Percentiles rank a stretch among this genome's conserved stretches.
These are phyloP conservation scores for Leptographium galeiforme DNA, from an alignment of 2,329 filamentous ascomycete species.

Conservation along the genomic window DNA sequence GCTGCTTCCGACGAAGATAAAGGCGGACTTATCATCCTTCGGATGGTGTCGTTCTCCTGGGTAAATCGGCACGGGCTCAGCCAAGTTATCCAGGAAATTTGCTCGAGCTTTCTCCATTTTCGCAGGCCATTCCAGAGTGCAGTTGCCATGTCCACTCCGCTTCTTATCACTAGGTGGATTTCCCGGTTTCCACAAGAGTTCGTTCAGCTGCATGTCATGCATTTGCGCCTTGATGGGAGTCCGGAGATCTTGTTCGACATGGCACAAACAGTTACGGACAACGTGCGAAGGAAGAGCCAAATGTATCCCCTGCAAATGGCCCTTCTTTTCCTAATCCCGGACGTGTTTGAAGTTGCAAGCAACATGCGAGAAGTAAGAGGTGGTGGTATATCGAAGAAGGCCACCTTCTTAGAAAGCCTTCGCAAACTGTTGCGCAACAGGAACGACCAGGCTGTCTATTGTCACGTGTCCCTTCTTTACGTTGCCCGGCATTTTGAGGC, in stretches of 20 bases:
- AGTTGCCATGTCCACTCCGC: constrained; percentile 46
- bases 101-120: constrained; percentile 53
- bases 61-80: constrained; percentile 49
- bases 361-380: constrained; percentile 52
- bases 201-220: constrained; percentile 45
- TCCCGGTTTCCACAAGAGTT: constrained; percentile 53
- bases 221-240: constrained; percentile 49
- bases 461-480: constrained; percentile 47
- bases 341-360: constrained; percentile 57
- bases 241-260: constrained; percentile 59
- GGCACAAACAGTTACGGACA: constrained; percentile 48
- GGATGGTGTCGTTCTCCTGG: constrained; percentile 50
- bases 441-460: constrained; percentile 55
- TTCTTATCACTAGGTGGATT: constrained; percentile 52
- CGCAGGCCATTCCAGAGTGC: constrained; percentile 50
- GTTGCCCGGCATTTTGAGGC: constrained; percentile 50
- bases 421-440: constrained; percentile 49
- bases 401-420: constrained; percentile 49
- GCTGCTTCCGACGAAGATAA: constrained; percentile 35
- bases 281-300: constrained; percentile 37
- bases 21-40: constrained; percentile 38
- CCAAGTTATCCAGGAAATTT: constrained; percentile 50
- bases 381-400: constrained; percentile 50
- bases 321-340: constrained; percentile 49
- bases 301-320: constrained; percentile 51